Conservation (phyloP, 208 protist genomes). For the Sergeia podlipaevii region DNA sequence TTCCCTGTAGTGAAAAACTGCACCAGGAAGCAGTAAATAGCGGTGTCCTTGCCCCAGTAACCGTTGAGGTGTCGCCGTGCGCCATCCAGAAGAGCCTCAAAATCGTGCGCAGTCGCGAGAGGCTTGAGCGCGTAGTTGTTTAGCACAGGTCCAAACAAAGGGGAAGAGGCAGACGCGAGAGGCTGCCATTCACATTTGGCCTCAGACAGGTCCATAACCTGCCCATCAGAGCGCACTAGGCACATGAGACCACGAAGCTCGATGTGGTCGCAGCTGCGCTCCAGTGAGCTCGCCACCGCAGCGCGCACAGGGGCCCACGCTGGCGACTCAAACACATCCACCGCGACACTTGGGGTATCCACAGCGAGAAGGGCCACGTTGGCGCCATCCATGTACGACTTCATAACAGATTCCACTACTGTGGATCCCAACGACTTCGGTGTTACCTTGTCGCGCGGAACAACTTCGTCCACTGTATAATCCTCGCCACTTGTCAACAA, state of each 20-base stretch:
- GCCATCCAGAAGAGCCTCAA: constrained; percentile 14
- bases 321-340: constrained; percentile 22
- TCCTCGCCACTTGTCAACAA: constrained; percentile 16
- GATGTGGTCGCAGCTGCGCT: constrained; percentile 13
- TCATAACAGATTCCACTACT: constrained; percentile 20
- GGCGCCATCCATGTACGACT: constrained; percentile 40
- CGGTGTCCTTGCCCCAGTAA: constrained; percentile 29
- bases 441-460: constrained; percentile 13
- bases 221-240: constrained; percentile 14
- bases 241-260: constrained; percentile 34
- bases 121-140: constrained; percentile 21
- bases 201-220: constrained; percentile 14
- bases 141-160: constrained; percentile 48
- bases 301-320: constrained; percentile 15
- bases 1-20: constrained; percentile 24
- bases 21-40: constrained; percentile 25
- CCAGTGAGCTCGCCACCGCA: constrained; percentile 15
- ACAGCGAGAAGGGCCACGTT: constrained; percentile 39
- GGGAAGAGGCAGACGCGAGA: constrained; percentile 24
- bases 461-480: constrained; percentile 39
- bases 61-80: constrained; percentile 13
- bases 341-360: constrained; percentile 20
- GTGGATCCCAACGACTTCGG: constrained; percentile 11
- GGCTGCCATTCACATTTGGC: background rate
- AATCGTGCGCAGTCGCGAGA: constrained; percentile 7